Base-by-base conservation (phyloP, 164 flowering plant genomes). In the Piper betle region DNA sequence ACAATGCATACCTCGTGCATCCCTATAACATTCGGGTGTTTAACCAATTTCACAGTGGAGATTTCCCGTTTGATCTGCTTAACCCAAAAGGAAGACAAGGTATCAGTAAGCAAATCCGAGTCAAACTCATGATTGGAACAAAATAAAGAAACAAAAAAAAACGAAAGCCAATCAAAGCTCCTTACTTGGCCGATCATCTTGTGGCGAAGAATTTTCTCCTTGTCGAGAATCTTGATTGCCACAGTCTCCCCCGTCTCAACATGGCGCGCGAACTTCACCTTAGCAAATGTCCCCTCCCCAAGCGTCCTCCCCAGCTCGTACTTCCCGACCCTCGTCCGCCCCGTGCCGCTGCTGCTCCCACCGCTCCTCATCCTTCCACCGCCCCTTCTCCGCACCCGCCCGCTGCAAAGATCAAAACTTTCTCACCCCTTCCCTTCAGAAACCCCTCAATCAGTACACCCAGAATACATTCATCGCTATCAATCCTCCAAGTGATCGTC, bases 31-130 rank as follows among this genome's bases (percentile, higher is more conserved):
- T 90, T 90, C 37, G 97, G 97, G 68, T 90, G 97, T 64, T 82
- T 82, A 59, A 90, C 77, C 55, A 90, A 66, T 67, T 90, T 90
- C 97, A 90, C 87, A 5, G 97, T 90, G 10, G 97, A 90, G 52
- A 90, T 90, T 74, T 90, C 97, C 42, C 97, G 90, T 71, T 90
- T 90, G 65, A 90, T 90, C 97, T 90, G 88, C 68, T 66, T 37
- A 54, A 54, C n/a, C 57, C 18, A 18, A 54, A 3, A 18, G 4
- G 19, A 2, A 53, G n/a, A 17, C 55, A 6, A 15, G 9, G 9
- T 7, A 17, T 53, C n/a, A 53, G 20, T 5, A 15, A 15, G 55
- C 6, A 2, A 16, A 20, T 6, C 12, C 33, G 1, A 55, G 58
- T 39, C 15, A 55, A 4, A 10, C 15, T 53, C 7, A 40, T 2